phyloP scores from a whole-genome alignment of 805 yeast species.

The Wickerhamomyces canadensis region DNA sequence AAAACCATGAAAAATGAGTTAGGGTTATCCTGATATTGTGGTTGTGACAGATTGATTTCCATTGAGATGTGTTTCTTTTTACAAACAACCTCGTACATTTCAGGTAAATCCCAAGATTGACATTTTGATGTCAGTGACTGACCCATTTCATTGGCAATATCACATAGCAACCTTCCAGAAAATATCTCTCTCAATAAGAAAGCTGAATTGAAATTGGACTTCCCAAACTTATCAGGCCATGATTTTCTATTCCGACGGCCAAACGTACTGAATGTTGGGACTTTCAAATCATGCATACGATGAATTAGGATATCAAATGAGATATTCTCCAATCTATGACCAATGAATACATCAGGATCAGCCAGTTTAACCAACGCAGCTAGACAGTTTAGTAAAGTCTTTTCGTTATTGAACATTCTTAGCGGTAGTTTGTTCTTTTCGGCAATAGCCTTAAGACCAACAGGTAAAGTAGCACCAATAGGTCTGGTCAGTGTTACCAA shows the following conservation, averaged over 20 bases:
- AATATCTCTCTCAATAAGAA: constrained; percentile 62
- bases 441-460: constrained; percentile 63
- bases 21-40: constrained; percentile 63
- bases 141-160: constrained; percentile 91
- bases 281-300: constrained; percentile 68
- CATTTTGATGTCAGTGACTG: constrained; percentile 87
- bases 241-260: constrained; percentile 75
- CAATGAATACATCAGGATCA: constrained; percentile 92
- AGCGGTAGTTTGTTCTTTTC: constrained; percentile 46
- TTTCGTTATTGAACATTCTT: constrained; percentile 66
- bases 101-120: constrained; percentile 89
- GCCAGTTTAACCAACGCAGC: constrained; percentile 58
- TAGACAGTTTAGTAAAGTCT: constrained; percentile 65
- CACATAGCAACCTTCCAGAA: constrained; percentile 86
- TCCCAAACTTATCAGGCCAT: constrained; percentile 75
- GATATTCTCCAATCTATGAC: constrained; percentile 78
- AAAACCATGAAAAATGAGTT: constrained; percentile 62
- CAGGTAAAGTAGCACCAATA: constrained; percentile 63
- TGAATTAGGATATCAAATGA: constrained; percentile 77
- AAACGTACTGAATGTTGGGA: constrained; percentile 72
- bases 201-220: constrained; percentile 43
- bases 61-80: constrained; percentile 52
- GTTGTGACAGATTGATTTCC: constrained; percentile 70
- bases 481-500: constrained; percentile 78
- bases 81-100: constrained; percentile 83